Conservation (phyloP, 148 eudicot genomes). For the Vaccinium darrowii region DNA sequence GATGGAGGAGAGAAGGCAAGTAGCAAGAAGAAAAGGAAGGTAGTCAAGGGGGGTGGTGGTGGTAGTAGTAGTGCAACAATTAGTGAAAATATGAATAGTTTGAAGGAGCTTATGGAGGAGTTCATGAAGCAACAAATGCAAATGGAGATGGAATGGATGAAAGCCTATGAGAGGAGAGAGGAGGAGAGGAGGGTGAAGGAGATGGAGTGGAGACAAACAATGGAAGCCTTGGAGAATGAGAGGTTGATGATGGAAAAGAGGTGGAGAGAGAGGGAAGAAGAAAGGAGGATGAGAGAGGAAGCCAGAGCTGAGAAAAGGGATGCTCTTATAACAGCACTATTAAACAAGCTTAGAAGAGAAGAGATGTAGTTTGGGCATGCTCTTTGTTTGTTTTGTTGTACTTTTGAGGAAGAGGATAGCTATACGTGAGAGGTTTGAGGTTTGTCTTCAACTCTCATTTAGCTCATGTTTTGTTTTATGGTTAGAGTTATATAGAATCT, state of each 20-base stretch:
- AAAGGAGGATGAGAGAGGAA: constrained; percentile 72
- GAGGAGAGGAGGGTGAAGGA: constrained; percentile 69
- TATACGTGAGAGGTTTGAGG: constrained; percentile 5
- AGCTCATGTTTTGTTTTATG: constrained; percentile 1
- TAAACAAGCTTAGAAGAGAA: constrained; percentile 67
- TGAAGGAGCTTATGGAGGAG: constrained; percentile 74
- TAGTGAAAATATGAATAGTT: constrained; percentile 16
- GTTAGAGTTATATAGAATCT: background rate
- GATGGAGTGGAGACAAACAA: constrained; percentile 69
- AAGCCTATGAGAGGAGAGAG: constrained; percentile 64
- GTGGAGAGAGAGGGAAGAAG: constrained; percentile 85
- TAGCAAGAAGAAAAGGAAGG: constrained; percentile 28
- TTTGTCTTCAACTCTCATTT: constrained; percentile 6
- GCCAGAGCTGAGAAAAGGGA: constrained; percentile 88
- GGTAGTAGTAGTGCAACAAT: background rate
- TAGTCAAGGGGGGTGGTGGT: background rate
- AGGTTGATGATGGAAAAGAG: constrained; percentile 63
- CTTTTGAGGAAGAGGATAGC: background rate
- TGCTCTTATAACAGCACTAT: constrained; percentile 68
- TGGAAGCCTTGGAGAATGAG: constrained; percentile 82
- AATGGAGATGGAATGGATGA: constrained; percentile 70
- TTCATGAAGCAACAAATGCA: constrained; percentile 67
- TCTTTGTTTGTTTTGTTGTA: background rate
- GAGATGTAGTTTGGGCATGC: constrained; percentile 27
- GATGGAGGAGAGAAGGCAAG: constrained; percentile 28